Conservation (phyloP, 1,139 yeast species). For the Blastobotrys elegans region DNA sequence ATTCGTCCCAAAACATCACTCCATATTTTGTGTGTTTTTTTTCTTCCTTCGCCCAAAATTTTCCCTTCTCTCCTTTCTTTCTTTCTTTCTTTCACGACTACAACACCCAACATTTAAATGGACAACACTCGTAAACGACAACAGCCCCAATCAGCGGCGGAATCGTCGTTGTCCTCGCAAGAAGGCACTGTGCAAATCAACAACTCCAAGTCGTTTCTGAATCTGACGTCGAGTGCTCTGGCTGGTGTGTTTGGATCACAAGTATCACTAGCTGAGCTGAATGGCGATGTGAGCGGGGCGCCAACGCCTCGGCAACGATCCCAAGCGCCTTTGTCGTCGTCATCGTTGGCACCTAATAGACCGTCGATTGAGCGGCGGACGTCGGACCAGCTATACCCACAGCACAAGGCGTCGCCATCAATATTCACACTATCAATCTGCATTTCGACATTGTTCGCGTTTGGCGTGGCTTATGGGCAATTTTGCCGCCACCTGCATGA, state of each 20-base stretch:
- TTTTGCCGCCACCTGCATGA: conserved; percentile 34
- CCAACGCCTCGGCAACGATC: conserved; percentile 2
- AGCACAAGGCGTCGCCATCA: conserved; percentile 18
- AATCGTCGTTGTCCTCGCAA: not conserved
- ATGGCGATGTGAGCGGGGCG: conserved; percentile 30
- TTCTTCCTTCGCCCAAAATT: not conserved
- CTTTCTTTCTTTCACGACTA: not conserved
- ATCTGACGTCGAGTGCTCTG: conserved; percentile 32
- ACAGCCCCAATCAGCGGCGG: not conserved
- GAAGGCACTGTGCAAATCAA: not conserved
- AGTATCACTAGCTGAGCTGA: conserved; percentile 35
- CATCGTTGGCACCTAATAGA: not conserved
- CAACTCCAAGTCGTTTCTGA: conserved; percentile 21
- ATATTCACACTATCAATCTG: conserved; percentile 20
- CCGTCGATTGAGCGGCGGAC: not conserved
- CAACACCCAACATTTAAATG: not conserved
- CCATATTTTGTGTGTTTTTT: not conserved
- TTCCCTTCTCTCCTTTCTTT: not conserved
- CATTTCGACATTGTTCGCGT: conserved; percentile 26
- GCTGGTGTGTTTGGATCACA: conserved; percentile 37
- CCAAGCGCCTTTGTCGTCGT: not conserved
- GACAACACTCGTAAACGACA: not conserved
- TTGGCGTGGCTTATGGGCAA: conserved; percentile 35
- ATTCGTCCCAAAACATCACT: not conserved
- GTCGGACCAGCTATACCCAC: not conserved